Conservation (phyloP, 139 green algal genomes). For the Coccomyxa sp. region DNA sequence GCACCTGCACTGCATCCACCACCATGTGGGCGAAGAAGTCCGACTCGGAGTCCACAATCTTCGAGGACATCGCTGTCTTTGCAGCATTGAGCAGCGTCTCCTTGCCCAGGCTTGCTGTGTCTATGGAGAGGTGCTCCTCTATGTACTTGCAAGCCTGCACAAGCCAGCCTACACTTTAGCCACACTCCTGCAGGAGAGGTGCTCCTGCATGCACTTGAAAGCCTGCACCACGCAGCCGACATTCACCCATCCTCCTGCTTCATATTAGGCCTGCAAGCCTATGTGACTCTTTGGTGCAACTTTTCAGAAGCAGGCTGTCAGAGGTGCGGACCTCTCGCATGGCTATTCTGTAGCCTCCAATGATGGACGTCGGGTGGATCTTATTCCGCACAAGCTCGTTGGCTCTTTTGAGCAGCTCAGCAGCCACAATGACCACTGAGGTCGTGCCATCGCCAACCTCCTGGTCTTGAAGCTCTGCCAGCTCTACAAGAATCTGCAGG, state of each 20-base stretch:
- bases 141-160: constrained; percentile 88
- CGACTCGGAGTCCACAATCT: constrained; percentile 82
- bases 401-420: constrained; percentile 93
- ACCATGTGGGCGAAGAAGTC: constrained; percentile 89
- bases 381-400: constrained; percentile 93
- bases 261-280: not conserved
- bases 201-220: no score
- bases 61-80: constrained; percentile 92
- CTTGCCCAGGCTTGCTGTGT: constrained; percentile 70
- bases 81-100: constrained; percentile 83
- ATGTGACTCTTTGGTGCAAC: not conserved
- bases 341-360: constrained; percentile 91
- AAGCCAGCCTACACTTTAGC: not conserved
- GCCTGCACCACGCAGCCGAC: no score
- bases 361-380: constrained; percentile 99
- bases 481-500: constrained; percentile 99
- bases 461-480: constrained; percentile 96
- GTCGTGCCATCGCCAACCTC: constrained; percentile 99
- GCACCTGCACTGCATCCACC: constrained; percentile 67
- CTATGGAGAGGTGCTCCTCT: constrained; percentile 76
- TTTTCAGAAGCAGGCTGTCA: no score
- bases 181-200: not conserved
- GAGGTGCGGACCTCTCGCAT: constrained; percentile 80
- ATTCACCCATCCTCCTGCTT: no score
- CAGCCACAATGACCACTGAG: constrained; percentile 95